Percentiles rank a stretch among this genome's conserved stretches.
Evolutionary conservation across 148 eudicot genomes (phyloP).

Genomic region (Rhododendron griersonianum): DNA sequence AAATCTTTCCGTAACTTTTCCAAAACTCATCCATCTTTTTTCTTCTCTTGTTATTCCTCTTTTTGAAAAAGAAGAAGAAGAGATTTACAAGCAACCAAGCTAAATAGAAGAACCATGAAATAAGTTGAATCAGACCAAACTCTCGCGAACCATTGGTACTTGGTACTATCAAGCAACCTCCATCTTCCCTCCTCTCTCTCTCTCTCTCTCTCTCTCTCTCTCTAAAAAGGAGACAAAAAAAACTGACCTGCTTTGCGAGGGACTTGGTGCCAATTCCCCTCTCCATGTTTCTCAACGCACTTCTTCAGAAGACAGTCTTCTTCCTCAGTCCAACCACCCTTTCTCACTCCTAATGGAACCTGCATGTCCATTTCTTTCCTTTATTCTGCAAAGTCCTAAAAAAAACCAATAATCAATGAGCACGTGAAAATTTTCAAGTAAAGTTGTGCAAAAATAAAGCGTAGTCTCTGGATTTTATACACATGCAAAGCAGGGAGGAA

Average conservation of each 20-base stretch:
- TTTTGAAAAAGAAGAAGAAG: no score
- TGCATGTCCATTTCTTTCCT: background rate
- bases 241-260: background rate
- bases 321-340: constrained; percentile 45
- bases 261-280: constrained; percentile 2
- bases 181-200: background rate
- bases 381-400: background rate
- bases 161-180: no score
- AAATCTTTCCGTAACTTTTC: no score
- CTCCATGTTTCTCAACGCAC: constrained; percentile 1
- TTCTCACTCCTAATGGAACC: constrained; percentile 13
- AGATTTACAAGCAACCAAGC: no score
- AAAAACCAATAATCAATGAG: background rate
- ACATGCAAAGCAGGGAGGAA: background rate
- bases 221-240: no score
- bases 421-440: background rate
- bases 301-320: constrained; percentile 10
- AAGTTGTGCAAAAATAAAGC: background rate
- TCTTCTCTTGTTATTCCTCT: no score
- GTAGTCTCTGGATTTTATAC: background rate
- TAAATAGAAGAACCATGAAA: background rate
- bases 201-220: no score
- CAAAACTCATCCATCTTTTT: no score
- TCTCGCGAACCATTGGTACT: no score
- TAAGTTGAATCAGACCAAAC: background rate